Conservation (phyloP, 2,329 filamentous ascomycete species). For the Fusarium bactridioides region DNA sequence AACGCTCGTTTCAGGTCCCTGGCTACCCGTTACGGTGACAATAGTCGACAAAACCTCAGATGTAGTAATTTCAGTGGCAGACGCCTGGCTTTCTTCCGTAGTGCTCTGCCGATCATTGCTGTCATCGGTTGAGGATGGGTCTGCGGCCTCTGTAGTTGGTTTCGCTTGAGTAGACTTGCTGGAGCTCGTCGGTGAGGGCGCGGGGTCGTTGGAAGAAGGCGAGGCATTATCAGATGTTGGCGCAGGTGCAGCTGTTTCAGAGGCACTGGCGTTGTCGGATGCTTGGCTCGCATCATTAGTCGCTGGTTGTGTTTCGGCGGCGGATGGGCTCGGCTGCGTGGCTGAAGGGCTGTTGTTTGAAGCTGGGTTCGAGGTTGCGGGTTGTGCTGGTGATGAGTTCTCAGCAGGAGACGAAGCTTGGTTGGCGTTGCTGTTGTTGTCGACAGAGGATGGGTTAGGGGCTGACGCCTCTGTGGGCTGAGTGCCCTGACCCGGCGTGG, state of each 20-base stretch:
- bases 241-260: slow-evolving; percentile 2
- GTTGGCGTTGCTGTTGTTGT: slow-evolving; percentile 16
- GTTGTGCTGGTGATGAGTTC: slow-evolving; percentile 3
- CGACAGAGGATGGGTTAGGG: slow-evolving; percentile 17
- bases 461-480: slow-evolving; percentile 34
- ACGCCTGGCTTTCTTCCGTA: slow-evolving; percentile 8
- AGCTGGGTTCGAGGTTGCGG: slow-evolving; percentile 14
- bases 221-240: slow-evolving; percentile 15
- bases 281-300: slow-evolving; percentile 10
- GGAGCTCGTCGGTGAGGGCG: not conserved
- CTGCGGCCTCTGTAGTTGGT: slow-evolving; percentile 17
- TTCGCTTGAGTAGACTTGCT: slow-evolving; percentile 8
- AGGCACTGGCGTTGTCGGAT: slow-evolving; percentile 12
- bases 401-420: slow-evolving; percentile 11
- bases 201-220: slow-evolving; percentile 9
- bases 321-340: slow-evolving; percentile 10
- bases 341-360: slow-evolving; percentile 7
- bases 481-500: slow-evolving; percentile 35
- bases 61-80: slow-evolving; percentile 17
- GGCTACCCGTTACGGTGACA: slow-evolving; percentile 38
- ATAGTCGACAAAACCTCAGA: slow-evolving; percentile 33
- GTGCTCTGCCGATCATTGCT: slow-evolving; percentile 22
- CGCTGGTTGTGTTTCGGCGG: not conserved
- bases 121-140: slow-evolving; percentile 13
- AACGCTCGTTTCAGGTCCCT: slow-evolving; percentile 33